Evolutionary conservation across 441 rosid species (phyloP).

Genomic region (Rhodomyrtus psidioides): DNA sequence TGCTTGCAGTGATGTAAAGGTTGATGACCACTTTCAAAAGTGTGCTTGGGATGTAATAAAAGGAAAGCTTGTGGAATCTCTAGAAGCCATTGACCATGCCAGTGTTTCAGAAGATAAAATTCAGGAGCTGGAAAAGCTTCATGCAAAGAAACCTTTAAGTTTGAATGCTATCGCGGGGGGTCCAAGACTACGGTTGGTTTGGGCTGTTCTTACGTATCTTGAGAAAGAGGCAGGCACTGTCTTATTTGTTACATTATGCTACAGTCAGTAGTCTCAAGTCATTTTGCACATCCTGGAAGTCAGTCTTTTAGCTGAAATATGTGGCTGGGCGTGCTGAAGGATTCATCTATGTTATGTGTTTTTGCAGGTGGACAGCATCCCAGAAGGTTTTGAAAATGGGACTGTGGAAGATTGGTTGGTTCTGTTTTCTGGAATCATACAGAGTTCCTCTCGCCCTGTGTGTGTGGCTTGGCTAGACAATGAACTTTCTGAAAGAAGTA

Average conservation of each 20-base stretch:
- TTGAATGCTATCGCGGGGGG: conserved; percentile 66
- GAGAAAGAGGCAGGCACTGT: conserved; percentile 69
- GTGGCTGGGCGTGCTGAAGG: conserved; percentile 1
- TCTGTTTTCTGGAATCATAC: conserved; percentile 36
- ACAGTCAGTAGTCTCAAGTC: conserved; percentile 6
- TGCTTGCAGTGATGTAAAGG: conserved; percentile 30
- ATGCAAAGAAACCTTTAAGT: conserved; percentile 42
- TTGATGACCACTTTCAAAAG: conserved; percentile 23
- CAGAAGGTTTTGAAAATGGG: conserved; percentile 11
- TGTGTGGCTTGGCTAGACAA: conserved; percentile 61
- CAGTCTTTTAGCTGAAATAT: not conserved
- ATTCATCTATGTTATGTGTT: not conserved
- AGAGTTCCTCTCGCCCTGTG: conserved; percentile 40
- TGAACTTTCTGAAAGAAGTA: conserved; percentile 40
- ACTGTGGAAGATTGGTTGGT: conserved; percentile 46
- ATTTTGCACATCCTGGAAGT: not conserved
- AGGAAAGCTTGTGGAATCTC: conserved; percentile 61
- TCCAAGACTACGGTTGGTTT: conserved; percentile 63
- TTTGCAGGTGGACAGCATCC: conserved; percentile 50
- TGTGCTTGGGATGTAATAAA: conserved; percentile 59
- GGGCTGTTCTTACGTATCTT: conserved; percentile 63
- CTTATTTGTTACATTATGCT: not conserved
- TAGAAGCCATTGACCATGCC: conserved; percentile 40
- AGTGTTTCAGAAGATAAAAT: conserved; percentile 29
- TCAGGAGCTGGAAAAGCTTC: conserved; percentile 33